Evolutionary conservation across 352 stramenopile species (phyloP).

Genomic region (Pythium aphanidermatum): DNA sequence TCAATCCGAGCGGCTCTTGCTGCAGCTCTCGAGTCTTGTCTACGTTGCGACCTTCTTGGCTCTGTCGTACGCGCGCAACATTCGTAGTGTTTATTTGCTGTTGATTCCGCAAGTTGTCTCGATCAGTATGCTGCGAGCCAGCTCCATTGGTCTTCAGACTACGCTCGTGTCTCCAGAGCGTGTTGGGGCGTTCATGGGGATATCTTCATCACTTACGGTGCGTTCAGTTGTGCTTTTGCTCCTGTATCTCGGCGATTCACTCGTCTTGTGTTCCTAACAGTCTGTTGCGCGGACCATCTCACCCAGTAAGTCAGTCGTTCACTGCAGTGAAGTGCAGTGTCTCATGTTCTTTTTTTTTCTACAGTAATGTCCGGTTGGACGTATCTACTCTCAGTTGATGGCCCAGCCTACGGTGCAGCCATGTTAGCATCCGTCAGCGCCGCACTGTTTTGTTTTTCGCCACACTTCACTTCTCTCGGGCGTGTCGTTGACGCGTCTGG

Average conservation of each 20-base stretch:
- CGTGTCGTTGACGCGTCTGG: slow-evolving; percentile 17
- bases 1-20: slow-evolving; percentile 46
- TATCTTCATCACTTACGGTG: slow-evolving; percentile 76
- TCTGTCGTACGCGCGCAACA: slow-evolving; percentile 42
- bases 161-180: slow-evolving; percentile 61
- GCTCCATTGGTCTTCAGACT: slow-evolving; percentile 67
- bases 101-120: slow-evolving; percentile 59
- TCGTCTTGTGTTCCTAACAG: slow-evolving; percentile 19
- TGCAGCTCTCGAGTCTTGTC: slow-evolving; percentile 57
- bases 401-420: slow-evolving; percentile 58
- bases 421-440: slow-evolving; percentile 53
- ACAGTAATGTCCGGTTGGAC: slow-evolving; percentile 76
- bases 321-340: no score
- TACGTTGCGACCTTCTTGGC: slow-evolving; percentile 71
- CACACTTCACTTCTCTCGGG: slow-evolving; percentile 40
- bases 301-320: slow-evolving; percentile 47
- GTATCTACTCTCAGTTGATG: slow-evolving; percentile 63
- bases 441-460: slow-evolving; percentile 58
- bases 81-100: slow-evolving; percentile 45
- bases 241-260: neutral
- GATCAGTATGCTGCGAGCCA: slow-evolving; percentile 72
- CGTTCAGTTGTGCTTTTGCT: neutral
- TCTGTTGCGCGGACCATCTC: slow-evolving; percentile 72
- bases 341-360: neutral
- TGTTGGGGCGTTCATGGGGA: slow-evolving; percentile 71